Conservation (phyloP, 257 asterid genomes). For the Solanum sitiens region DNA sequence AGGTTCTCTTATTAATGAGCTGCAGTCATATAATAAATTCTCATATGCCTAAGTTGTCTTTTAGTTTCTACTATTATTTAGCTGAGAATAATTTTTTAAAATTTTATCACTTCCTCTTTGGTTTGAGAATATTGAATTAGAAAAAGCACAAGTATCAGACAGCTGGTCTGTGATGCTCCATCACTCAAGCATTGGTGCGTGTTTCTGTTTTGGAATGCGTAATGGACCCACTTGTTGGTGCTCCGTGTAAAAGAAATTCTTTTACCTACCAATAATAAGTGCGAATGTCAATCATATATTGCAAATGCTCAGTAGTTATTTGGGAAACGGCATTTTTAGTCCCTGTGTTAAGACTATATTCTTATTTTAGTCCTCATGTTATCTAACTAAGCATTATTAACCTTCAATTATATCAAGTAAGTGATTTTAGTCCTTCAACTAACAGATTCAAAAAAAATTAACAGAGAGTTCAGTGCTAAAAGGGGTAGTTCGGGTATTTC, state of each 20-base stretch:
- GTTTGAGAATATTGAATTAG: not conserved
- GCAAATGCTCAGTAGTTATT: not conserved
- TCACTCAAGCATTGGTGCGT: not conserved
- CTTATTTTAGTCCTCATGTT: too few relatives aligned
- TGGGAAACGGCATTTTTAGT: too few relatives aligned
- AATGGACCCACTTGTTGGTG: not conserved
- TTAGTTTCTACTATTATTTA: not conserved
- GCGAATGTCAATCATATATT: not conserved
- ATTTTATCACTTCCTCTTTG: not conserved
- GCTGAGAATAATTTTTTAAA: not conserved
- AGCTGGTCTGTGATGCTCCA: not conserved
- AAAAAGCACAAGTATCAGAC: not conserved
- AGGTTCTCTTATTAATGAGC: not conserved
- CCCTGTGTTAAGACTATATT: too few relatives aligned
- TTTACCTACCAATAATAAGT: not conserved
- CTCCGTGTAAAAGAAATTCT: not conserved
- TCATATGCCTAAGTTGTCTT: not conserved
- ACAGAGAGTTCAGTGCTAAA: too few relatives aligned
- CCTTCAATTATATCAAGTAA: too few relatives aligned
- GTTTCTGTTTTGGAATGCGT: not conserved
- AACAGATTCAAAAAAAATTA: too few relatives aligned
- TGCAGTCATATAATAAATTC: not conserved
- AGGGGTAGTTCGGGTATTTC: too few relatives aligned
- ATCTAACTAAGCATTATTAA: too few relatives aligned
- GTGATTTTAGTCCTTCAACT: too few relatives aligned